Base-by-base conservation (phyloP, 75 land plant species). In the Picea sitchensis region DNA sequence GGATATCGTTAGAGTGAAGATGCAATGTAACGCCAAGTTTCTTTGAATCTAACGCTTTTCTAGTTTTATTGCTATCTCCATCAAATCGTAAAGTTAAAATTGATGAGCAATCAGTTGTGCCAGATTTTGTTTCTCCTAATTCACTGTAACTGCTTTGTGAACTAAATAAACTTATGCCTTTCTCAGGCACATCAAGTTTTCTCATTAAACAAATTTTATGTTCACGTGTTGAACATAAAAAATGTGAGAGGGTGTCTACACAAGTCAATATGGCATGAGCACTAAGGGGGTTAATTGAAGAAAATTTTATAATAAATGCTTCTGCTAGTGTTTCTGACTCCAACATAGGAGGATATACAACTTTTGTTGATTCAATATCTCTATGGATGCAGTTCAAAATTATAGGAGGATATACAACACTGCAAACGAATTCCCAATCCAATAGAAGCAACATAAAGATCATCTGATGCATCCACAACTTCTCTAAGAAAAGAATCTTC, bases 271-370 rank as follows among this genome's bases (percentile, higher is more conserved):
- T 87, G 32, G 90, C 93, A 84, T 94, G 93, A 62, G 98, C 98
- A 77, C 91, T 84, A 65, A 96, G 80, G 21, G 95, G 90, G 84
- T 96, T 96, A 26, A 96, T 83, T 14, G 98, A 92, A 47, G 98
- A 93, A 76, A 92, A 94, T 30, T 78, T 82, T 17, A 87, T 87
- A 31, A 94, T 91, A 75, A 90, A 96, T 7, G 88, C 83, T 82
- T 96, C 98, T 58, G 87, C 99, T 54, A 89, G 79, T 7, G 90
- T 26, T 26, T 26, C 26, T 26, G 26, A 26, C 26, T 26, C 26
- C 26, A 26, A 0, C 26, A 26, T 26, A 26, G 26, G 26, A 26
- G 26, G 26, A 26, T 26, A 26, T 26, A 26, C 26, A 26, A 26
- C 26, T 26, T 26, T 26, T 0, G 26, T 26, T 26, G 26, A 26